These are phyloP conservation scores for Wickerhamomyces tratensis DNA, from an alignment of 805 yeast species.

Conservation along the genomic window DNA sequence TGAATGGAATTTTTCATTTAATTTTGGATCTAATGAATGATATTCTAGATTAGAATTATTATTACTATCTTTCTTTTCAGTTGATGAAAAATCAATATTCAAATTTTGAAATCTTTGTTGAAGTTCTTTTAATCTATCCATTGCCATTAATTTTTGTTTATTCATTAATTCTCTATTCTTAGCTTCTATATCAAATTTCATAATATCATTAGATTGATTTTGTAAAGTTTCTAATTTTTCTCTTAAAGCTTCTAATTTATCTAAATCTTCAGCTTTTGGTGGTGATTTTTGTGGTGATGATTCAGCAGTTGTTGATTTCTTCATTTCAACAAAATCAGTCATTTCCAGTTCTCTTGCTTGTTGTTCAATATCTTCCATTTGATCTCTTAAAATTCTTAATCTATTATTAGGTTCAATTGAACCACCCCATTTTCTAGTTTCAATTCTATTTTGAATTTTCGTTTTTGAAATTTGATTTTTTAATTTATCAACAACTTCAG, in stretches of 20 bases:
- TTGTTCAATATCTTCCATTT: slow-evolving; percentile 77
- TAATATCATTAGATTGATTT: slow-evolving; percentile 65
- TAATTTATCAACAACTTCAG: slow-evolving; percentile 27
- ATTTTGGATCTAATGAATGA: slow-evolving; percentile 23
- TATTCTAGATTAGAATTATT: slow-evolving; percentile 4
- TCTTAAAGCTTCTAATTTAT: slow-evolving; percentile 44
- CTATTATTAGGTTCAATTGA: slow-evolving; percentile 70
- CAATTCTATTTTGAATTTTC: slow-evolving; percentile 31
- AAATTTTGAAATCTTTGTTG: slow-evolving; percentile 59
- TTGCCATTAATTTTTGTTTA: slow-evolving; percentile 53
- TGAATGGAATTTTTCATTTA: slow-evolving; percentile 29
- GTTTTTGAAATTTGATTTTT: slow-evolving; percentile 28
- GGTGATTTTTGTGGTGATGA: slow-evolving; percentile 14
- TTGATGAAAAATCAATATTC: slow-evolving; percentile 39
- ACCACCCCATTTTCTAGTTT: slow-evolving; percentile 35
- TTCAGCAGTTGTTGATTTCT: slow-evolving; percentile 9
- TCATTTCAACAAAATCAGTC: slow-evolving; percentile 62
- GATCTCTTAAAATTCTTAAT: slow-evolving; percentile 62
- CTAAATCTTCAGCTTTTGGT: slow-evolving; percentile 39
- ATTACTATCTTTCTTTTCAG: slow-evolving; percentile 7
- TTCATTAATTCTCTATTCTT: slow-evolving; percentile 46
- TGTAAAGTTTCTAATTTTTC: slow-evolving; percentile 53
- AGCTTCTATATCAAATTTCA: slow-evolving; percentile 48
- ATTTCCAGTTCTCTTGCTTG: slow-evolving; percentile 82
- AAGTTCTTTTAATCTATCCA: slow-evolving; percentile 62